Base-by-base conservation (phyloP, 768 basidiomycete genomes). In the Leucogyrophana mollusca region DNA sequence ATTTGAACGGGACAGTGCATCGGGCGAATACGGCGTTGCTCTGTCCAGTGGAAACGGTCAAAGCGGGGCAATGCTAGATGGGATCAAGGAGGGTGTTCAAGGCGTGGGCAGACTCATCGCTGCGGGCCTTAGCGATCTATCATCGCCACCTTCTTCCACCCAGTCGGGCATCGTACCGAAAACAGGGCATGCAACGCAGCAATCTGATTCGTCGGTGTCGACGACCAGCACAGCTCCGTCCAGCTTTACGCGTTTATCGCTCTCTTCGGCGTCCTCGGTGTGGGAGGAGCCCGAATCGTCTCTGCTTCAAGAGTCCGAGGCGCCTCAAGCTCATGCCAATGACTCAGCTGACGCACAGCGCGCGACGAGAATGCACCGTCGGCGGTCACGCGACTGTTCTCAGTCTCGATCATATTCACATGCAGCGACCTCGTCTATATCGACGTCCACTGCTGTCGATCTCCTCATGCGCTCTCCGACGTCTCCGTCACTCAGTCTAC, bases 11-110 rank as follows among this genome's bases (percentile, higher is more conserved):
- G 54, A 60, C 17, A 43, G 30, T 36, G 47, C 38, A n/a, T n/a
- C n/a, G 8, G 18, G 13, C 17, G 36, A 22, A 22, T 46, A 58
- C 1, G 55, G 61, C 13, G 43, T 55, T 14, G 34, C 39, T 23
- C 23, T 32, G 5, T 50, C 49, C 9, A 16, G 7, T 24, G n/a
- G n/a, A n/a, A 30, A 30, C 27, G 27, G 35, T 8, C 35, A 37
- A n/a, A 62, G 57, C 11, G 64, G 69, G 11, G 65, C 71, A 1
- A 62, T 79, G 18, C 56, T 86, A 0, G 82, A 81, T 53, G 82
- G 81, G 5, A 73, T 88, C 54, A 79, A 77, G 53, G 85, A 81
- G 53, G 78, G 85, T 11, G 80, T 86, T 3, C 78, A 81, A 47
- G 80, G 73, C 23, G 68, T 82, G 32, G 67, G 77, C 46, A 71